Base-by-base conservation (phyloP, 2,329 filamentous ascomycete genomes). In the Alternaria dauci region DNA sequence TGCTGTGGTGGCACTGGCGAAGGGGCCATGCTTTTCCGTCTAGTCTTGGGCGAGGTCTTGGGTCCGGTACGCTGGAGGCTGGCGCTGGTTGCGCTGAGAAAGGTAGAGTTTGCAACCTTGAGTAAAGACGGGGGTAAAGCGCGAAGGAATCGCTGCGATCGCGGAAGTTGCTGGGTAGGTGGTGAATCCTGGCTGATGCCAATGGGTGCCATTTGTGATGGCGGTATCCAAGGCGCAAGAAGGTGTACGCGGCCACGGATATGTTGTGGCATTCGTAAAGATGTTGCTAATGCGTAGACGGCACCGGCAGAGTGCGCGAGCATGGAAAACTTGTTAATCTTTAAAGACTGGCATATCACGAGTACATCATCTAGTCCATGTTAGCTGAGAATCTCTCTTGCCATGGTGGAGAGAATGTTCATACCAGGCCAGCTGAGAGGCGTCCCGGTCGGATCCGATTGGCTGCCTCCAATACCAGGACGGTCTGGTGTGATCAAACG, bases 281-380 rank as follows among this genome's bases (percentile, higher is more conserved):
- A 95, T 0, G 95, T 98, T 0, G 95, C 95, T 18, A 99, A 86
- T 2, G 95, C 95, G 75, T 99, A 99, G 53, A 99, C 96, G n/a
- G 95, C 94, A 16, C 95, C 95, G 1, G 95, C 95, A 0, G 94
- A 98, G 78, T 99, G 95, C 2, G 95, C 95, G 2, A 99, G 85
- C 20, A 99, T 91, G 7, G 94, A 98, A 76, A 99, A 99, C 69
- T 97, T 96, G 11, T 90, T 95, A 65, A 99, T 96, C 69, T 93
- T 94, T 44, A 99, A 85, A 14, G 91, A 85, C 73, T 97, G 92
- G 77, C 95, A 99, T 59, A 99, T 96, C 53, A 94, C 90, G 61
- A 96, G 91, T 14, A 99, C 93, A 78, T 99, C 95, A 69, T 90
- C 88, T 82, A 62, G 4, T 42, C 65, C 52, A 63, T 25, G 67